Percentiles rank a stretch among this genome's conserved stretches.
Evolutionary conservation across 768 basidiomycete species (phyloP).

Genomic region (Russula foetens): DNA sequence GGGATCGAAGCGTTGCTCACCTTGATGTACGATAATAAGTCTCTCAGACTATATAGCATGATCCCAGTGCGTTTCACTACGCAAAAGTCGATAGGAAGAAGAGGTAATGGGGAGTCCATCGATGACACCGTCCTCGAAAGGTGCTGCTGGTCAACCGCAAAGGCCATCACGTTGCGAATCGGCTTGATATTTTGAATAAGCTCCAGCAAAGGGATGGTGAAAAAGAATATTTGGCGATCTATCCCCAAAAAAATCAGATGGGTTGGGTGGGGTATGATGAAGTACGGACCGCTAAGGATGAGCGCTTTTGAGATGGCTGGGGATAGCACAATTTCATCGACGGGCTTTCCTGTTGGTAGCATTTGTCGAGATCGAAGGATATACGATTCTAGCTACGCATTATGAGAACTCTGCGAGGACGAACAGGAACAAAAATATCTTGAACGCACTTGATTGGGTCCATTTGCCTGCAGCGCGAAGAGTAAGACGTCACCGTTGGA

Average conservation of each 20-base stretch:
- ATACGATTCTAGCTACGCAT: conserved; percentile 23
- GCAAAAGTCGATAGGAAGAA: conserved; percentile 60
- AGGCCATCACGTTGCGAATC: conserved; percentile 68
- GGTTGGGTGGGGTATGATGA: conserved; percentile 9
- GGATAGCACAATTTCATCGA: conserved; percentile 75
- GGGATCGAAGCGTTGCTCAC: conserved; percentile 28
- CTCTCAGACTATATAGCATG: conserved; percentile 55
- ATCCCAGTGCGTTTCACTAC: conserved; percentile 62
- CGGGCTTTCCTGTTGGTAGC: conserved; percentile 50
- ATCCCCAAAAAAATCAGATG: conserved; percentile 6
- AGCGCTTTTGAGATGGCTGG: conserved; percentile 69
- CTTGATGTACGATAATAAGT: conserved; percentile 54
- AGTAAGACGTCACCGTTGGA: conserved; percentile 79
- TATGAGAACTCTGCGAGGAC: neutral
- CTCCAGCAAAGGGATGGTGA: conserved; percentile 74
- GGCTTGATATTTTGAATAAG: conserved; percentile 63
- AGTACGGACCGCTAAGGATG: conserved; percentile 59
- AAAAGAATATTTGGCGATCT: conserved; percentile 69
- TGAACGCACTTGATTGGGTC: conserved; percentile 33
- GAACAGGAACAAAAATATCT: too few species aligned
- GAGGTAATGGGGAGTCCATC: conserved; percentile 29
- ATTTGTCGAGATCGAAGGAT: conserved; percentile 41
- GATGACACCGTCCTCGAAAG: conserved; percentile 42
- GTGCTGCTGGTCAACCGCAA: conserved; percentile 78
- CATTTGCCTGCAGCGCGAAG: conserved; percentile 60